phyloP scores from a whole-genome alignment of 2,329 filamentous ascomycete species.

The Aureobasidium sp. region DNA sequence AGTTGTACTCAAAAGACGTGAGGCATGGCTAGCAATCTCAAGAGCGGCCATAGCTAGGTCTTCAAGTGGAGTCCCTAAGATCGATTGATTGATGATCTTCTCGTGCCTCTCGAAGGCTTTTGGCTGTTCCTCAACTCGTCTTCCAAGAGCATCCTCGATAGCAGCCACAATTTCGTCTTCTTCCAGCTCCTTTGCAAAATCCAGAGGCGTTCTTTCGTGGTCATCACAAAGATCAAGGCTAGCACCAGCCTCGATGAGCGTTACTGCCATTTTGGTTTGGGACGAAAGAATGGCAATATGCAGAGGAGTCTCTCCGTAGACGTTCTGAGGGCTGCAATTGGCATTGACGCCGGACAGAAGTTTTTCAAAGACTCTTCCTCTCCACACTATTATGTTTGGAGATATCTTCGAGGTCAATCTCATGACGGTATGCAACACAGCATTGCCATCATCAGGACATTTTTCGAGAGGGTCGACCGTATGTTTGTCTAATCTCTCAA shows the following conservation, averaged over 20 bases:
- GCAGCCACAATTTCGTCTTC: background rate
- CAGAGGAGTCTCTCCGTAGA: background rate
- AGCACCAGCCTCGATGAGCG: background rate
- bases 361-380: background rate
- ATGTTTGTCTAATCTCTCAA: background rate
- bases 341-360: background rate
- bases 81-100: background rate
- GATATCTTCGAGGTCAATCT: background rate
- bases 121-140: background rate
- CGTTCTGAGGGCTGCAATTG: background rate
- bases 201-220: background rate
- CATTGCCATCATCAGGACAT: background rate
- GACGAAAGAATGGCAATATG: background rate
- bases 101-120: background rate
- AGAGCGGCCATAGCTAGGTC: background rate
- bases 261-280: background rate
- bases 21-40: background rate
- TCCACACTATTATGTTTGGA: background rate
- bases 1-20: background rate
- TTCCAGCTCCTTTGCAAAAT: background rate
- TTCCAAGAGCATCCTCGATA: background rate
- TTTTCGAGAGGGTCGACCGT: background rate
- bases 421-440: background rate
- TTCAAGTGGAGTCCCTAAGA: conserved; percentile 8
- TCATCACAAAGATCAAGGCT: background rate